A percentile compares a stretch with the other conserved stretches of the same genome.
These are phyloP conservation scores for Dorcoceras hygrometricum DNA, from an alignment of 257 asterid species.

Conservation along the genomic window DNA sequence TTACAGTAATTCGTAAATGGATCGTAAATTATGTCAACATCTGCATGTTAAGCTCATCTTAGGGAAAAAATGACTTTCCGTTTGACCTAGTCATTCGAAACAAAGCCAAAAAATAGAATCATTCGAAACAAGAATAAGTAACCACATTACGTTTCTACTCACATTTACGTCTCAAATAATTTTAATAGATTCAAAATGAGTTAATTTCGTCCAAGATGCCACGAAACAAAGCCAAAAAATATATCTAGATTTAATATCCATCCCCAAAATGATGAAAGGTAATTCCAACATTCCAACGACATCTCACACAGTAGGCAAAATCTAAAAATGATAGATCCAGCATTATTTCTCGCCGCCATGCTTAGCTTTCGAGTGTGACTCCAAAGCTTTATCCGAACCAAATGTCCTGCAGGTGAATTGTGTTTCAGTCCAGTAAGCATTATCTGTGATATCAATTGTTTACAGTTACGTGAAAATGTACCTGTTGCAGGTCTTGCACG, in stretches of 20 bases:
- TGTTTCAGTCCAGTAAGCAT: neutral
- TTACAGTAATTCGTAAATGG: too few relatives aligned
- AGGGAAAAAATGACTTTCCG: too few relatives aligned
- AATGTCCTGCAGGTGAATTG: constrained; percentile 41
- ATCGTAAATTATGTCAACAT: too few relatives aligned
- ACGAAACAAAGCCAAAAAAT: neutral
- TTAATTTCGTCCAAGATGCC: neutral
- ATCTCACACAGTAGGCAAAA: neutral
- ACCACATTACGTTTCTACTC: neutral
- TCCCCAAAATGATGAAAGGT: neutral
- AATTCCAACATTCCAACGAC: neutral
- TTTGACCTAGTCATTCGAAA: too few relatives aligned
- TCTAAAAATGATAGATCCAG: neutral
- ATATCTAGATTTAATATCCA: neutral
- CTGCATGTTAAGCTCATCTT: too few relatives aligned
- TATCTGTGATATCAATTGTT: neutral
- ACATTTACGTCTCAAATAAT: neutral
- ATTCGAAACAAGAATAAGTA: too few relatives aligned
- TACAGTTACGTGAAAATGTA: constrained; percentile 3
- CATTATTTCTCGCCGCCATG: constrained; percentile 49
- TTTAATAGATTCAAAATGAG: too few relatives aligned
- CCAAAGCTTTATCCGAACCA: constrained; percentile 49
- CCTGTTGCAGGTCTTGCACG: constrained; percentile 67
- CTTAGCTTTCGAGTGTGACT: constrained; percentile 69
- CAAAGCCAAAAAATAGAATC: too few relatives aligned